phyloP scores from a whole-genome alignment of 1,139 yeast genomes.

The Blastobotrys apis region DNA sequence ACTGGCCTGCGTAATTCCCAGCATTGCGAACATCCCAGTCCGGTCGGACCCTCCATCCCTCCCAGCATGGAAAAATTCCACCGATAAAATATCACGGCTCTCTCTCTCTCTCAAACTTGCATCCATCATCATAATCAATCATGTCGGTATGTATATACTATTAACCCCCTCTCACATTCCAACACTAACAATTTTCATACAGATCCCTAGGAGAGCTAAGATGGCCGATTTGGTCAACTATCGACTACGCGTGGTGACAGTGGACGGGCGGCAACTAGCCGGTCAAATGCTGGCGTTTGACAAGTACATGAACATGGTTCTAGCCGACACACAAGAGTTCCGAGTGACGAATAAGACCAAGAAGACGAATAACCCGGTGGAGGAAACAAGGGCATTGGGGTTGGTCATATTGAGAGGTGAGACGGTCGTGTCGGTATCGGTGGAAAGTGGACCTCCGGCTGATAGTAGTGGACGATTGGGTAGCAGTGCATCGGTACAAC shows the following conservation, averaged over 20 bases:
- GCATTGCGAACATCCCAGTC: no score
- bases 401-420: slow-evolving; percentile 84
- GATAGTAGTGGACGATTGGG: slow-evolving; percentile 31
- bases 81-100: no score
- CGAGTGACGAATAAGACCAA: slow-evolving; percentile 62
- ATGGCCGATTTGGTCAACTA: slow-evolving; percentile 68
- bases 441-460: slow-evolving; percentile 71
- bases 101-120: no score
- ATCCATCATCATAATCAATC: no score
- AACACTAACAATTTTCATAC: slow-evolving; percentile 5
- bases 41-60: no score
- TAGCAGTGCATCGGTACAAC: slow-evolving; percentile 25
- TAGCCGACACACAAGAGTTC: slow-evolving; percentile 81
- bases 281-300: slow-evolving; percentile 89
- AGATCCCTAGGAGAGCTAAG: slow-evolving; percentile 38
- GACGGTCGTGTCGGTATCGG: slow-evolving; percentile 74
- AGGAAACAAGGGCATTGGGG: slow-evolving; percentile 72
- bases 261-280: slow-evolving; percentile 69
- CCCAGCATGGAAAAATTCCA: no score
- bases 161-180: background rate
- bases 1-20: no score
- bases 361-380: slow-evolving; percentile 34
- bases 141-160: slow-evolving; percentile 2
- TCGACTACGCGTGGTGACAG: slow-evolving; percentile 65
- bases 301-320: slow-evolving; percentile 79